A percentile compares a stretch with the other conserved stretches of the same genome.
Conservation (phyloP, 2,329 filamentous ascomycete genomes). For the Monosporascus sp. region DNA sequence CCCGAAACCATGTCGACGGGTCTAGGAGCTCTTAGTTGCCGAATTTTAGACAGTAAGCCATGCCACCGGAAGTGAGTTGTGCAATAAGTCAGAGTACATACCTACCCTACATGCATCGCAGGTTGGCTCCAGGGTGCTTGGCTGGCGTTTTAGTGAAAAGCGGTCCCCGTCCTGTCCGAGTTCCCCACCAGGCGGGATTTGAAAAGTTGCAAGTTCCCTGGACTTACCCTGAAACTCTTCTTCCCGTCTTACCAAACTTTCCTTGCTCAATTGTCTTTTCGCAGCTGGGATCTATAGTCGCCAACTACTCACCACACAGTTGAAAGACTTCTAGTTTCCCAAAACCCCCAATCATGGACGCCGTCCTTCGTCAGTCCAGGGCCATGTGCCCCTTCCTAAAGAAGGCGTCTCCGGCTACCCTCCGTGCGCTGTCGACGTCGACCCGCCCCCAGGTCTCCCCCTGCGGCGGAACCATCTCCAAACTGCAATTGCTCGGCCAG, state of each 20-base stretch:
- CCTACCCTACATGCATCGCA: no score
- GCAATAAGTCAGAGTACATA: no score
- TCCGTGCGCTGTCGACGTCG: constrained; percentile 81
- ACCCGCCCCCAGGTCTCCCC: constrained; percentile 62
- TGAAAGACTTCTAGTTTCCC: background rate
- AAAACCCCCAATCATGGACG: constrained; percentile 65
- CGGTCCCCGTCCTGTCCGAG: background rate
- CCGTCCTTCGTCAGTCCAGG: constrained; percentile 90
- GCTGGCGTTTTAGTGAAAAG: background rate
- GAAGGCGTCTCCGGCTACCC: constrained; percentile 84
- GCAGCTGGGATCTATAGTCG: background rate
- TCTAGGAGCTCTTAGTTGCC: no score
- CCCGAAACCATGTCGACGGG: no score
- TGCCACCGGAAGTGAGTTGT: no score
- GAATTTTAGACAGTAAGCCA: no score
- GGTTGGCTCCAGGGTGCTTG: no score
- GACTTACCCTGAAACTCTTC: background rate
- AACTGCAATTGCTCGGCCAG: constrained; percentile 87
- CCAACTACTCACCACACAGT: background rate
- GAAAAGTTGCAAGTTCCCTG: background rate
- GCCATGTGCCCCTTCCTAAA: constrained; percentile 96
- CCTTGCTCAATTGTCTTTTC: background rate
- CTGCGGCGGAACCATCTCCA: constrained; percentile 91
- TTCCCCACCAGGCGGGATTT: background rate
- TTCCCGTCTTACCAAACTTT: background rate